Conservation (phyloP, 2,329 filamentous ascomycete species). For the Ambrosiella xylebori region DNA sequence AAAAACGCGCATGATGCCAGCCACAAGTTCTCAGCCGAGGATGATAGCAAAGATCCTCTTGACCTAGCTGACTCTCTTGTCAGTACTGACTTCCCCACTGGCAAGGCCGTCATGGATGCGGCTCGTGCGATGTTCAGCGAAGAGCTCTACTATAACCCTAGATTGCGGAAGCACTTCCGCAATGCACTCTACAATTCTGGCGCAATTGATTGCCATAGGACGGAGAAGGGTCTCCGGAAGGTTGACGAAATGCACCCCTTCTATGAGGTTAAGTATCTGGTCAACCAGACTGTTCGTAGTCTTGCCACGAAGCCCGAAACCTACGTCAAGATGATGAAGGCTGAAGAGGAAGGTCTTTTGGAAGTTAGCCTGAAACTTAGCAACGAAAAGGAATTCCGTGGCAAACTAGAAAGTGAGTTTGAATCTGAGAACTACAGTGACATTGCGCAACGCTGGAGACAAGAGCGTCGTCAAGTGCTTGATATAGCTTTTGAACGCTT, state of each 20-base stretch:
- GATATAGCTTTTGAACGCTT: slow-evolving; percentile 68
- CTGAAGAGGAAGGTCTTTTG: slow-evolving; percentile 82
- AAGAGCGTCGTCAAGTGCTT: slow-evolving; percentile 67
- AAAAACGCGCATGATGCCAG: slow-evolving; percentile 68
- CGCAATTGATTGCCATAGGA: slow-evolving; percentile 71
- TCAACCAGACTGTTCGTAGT: slow-evolving; percentile 70
- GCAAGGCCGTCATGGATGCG: slow-evolving; percentile 56
- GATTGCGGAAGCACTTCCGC: slow-evolving; percentile 75
- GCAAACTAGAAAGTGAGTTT: slow-evolving; percentile 65
- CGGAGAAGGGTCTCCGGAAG: slow-evolving; percentile 80
- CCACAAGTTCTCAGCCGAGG: slow-evolving; percentile 67
- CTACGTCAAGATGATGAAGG: slow-evolving; percentile 93
- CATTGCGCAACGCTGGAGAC: slow-evolving; percentile 87
- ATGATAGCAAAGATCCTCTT: slow-evolving; percentile 61
- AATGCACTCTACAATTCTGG: slow-evolving; percentile 69
- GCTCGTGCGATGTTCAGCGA: slow-evolving; percentile 82
- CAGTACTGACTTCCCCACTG: slow-evolving; percentile 56
- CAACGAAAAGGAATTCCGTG: slow-evolving; percentile 57
- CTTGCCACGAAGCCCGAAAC: slow-evolving; percentile 72
- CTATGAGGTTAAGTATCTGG: slow-evolving; percentile 94
- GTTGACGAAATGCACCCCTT: slow-evolving; percentile 93
- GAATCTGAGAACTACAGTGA: slow-evolving; percentile 92
- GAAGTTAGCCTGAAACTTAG: slow-evolving; percentile 69
- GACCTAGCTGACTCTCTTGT: slow-evolving; percentile 71
- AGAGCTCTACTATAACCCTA: slow-evolving; percentile 72